phyloP scores from a whole-genome alignment of 1,139 yeast genomes.

The Ogataea hybrid region DNA sequence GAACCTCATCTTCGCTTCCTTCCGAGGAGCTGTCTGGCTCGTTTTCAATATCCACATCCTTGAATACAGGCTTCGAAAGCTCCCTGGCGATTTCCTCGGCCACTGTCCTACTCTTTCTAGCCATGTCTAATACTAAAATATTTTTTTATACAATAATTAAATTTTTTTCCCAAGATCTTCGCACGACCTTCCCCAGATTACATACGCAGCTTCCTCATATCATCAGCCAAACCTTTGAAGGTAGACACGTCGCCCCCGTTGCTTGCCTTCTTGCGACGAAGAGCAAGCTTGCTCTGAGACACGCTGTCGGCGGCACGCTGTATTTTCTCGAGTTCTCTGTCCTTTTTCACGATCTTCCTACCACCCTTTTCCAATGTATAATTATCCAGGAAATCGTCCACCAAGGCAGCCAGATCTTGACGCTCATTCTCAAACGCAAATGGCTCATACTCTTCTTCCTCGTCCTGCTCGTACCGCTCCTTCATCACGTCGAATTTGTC shows the following conservation, averaged over 20 bases:
- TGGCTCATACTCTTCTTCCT: slow-evolving; percentile 53
- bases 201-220: slow-evolving; percentile 27
- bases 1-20: slow-evolving; percentile 39
- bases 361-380: slow-evolving; percentile 84
- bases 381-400: slow-evolving; percentile 91
- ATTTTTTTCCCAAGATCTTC: neutral
- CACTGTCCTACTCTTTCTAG: slow-evolving; percentile 42
- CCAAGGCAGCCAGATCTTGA: slow-evolving; percentile 72
- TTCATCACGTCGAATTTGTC: slow-evolving; percentile 82
- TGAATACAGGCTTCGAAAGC: slow-evolving; percentile 53
- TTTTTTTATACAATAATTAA: slow-evolving; percentile 3
- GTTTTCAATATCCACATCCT: slow-evolving; percentile 83
- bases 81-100: slow-evolving; percentile 65
- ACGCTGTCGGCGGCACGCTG: slow-evolving; percentile 70
- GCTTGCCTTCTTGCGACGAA: slow-evolving; percentile 40
- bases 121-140: slow-evolving; percentile 32
- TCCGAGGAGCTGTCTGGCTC: slow-evolving; percentile 31
- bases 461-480: slow-evolving; percentile 59
- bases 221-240: slow-evolving; percentile 31
- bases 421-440: slow-evolving; percentile 78
- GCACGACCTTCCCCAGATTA: slow-evolving; percentile 12
- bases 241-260: slow-evolving; percentile 2
- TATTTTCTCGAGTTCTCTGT: slow-evolving; percentile 50
- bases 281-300: slow-evolving; percentile 59
- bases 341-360: slow-evolving; percentile 69